phyloP scores from a whole-genome alignment of 148 eudicot species.

The Heliamphora exappendiculata region DNA sequence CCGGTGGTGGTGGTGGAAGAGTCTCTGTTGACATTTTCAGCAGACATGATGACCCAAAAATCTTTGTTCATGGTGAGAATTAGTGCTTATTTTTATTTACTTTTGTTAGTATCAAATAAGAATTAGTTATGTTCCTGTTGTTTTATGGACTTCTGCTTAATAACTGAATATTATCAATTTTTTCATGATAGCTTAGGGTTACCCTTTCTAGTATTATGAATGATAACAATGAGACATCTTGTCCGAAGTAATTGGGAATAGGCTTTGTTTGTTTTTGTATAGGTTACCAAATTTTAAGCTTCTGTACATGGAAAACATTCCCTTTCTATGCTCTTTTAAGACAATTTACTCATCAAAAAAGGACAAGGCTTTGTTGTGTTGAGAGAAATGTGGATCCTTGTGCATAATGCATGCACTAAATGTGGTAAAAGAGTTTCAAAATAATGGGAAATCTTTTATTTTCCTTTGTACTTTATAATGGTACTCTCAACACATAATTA shows the following conservation, averaged over 20 bases:
- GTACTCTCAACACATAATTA: no score
- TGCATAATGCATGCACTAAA: neutral
- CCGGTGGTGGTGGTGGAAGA: slow-evolving; percentile 98
- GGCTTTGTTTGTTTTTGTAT: neutral
- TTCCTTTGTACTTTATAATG: no score
- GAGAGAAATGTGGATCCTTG: neutral
- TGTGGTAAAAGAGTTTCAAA: no score
- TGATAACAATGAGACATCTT: neutral
- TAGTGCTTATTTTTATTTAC: neutral
- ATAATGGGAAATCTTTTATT: no score
- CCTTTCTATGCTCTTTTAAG: neutral
- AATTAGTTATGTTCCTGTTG: neutral
- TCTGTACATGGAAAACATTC: neutral
- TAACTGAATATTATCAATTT: neutral
- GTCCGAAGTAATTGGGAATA: neutral
- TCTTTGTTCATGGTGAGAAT: slow-evolving; percentile 65
- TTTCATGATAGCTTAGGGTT: neutral
- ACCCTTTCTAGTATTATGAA: neutral
- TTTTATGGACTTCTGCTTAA: neutral
- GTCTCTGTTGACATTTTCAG: slow-evolving; percentile 87
- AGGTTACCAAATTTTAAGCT: neutral
- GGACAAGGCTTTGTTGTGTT: neutral
- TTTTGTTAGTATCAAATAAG: neutral
- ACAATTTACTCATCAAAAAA: neutral
- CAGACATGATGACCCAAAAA: slow-evolving; percentile 79